A percentile compares a stretch with the other conserved stretches of the same genome.
These are phyloP conservation scores for Mrakiaceae sp. DNA, from an alignment of 1,284 basidiomycete species.

Conservation along the genomic window DNA sequence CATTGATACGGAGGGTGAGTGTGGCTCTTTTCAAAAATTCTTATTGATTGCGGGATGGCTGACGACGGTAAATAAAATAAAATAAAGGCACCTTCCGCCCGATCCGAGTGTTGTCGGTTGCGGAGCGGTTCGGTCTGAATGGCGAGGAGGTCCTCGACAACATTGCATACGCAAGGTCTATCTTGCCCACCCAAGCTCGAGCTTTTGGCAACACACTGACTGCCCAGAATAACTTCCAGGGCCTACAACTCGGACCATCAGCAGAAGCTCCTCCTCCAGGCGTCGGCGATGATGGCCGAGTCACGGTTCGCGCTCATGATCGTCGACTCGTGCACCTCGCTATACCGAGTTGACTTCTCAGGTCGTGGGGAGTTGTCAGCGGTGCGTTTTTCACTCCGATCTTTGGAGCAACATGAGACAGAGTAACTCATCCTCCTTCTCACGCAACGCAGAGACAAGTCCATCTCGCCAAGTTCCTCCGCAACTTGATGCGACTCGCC, in stretches of 20 bases:
- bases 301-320: conserved; percentile 92
- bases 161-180: conserved; percentile 78
- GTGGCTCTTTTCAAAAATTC: too few relatives aligned
- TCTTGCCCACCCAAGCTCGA: neutral
- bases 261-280: conserved; percentile 75
- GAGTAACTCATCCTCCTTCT: neutral
- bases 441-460: conserved; percentile 51
- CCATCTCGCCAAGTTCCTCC: conserved; percentile 93
- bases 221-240: neutral
- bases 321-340: conserved; percentile 90
- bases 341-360: conserved; percentile 93
- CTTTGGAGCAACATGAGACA: too few relatives aligned
- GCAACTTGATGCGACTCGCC: conserved; percentile 71
- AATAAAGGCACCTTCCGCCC: conserved; percentile 76
- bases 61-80: too few relatives aligned
- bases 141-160: conserved; percentile 98
- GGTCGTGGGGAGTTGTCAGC: conserved; percentile 93
- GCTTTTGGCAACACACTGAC: neutral
- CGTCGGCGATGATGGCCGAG: conserved; percentile 94
- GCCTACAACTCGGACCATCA: conserved; percentile 99
- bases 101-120: conserved; percentile 83
- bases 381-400: neutral
- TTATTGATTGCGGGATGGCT: too few relatives aligned
- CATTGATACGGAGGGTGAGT: conserved; percentile 80
- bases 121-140: conserved; percentile 88